Conservation (phyloP, 441 rosid genomes). For the Theobroma grandiflorum region DNA sequence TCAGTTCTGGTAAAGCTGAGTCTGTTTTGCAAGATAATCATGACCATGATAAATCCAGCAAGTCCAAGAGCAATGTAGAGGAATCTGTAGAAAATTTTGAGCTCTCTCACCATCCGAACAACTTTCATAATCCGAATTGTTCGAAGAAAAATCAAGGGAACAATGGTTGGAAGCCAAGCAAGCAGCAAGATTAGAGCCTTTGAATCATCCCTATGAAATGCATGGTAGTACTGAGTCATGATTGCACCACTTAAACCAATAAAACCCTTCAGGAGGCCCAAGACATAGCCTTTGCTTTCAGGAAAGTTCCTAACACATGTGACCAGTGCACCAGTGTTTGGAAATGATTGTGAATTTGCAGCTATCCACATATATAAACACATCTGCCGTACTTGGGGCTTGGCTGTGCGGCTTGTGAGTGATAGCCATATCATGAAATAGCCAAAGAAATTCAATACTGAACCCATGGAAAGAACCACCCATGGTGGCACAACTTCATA, state of each 20-base stretch:
- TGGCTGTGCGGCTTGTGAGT: slow-evolving; percentile 46
- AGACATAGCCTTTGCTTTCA: slow-evolving; percentile 58
- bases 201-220: slow-evolving; percentile 53
- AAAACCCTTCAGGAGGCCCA: slow-evolving; percentile 67
- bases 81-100: slow-evolving; percentile 51
- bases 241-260: slow-evolving; percentile 77
- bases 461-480: slow-evolving; percentile 60
- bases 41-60: slow-evolving; percentile 65
- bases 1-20: slow-evolving; percentile 48
- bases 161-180: slow-evolving; percentile 53
- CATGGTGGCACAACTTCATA: slow-evolving; percentile 61
- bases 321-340: slow-evolving; percentile 65
- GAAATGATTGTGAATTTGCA: slow-evolving; percentile 70
- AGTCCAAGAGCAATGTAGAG: slow-evolving; percentile 67
- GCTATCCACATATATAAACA: slow-evolving; percentile 66
- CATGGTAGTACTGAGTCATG: slow-evolving; percentile 63
- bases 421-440: slow-evolving; percentile 74
- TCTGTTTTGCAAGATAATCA: slow-evolving; percentile 53
- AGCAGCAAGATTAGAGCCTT: slow-evolving; percentile 60
- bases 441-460: slow-evolving; percentile 62
- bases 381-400: slow-evolving; percentile 75
- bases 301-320: slow-evolving; percentile 63
- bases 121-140: slow-evolving; percentile 53
- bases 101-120: slow-evolving; percentile 43
- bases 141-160: slow-evolving; percentile 55